These are phyloP conservation scores for Daedaleopsis sinensis DNA, from an alignment of 768 basidiomycete genomes.

Conservation along the genomic window DNA sequence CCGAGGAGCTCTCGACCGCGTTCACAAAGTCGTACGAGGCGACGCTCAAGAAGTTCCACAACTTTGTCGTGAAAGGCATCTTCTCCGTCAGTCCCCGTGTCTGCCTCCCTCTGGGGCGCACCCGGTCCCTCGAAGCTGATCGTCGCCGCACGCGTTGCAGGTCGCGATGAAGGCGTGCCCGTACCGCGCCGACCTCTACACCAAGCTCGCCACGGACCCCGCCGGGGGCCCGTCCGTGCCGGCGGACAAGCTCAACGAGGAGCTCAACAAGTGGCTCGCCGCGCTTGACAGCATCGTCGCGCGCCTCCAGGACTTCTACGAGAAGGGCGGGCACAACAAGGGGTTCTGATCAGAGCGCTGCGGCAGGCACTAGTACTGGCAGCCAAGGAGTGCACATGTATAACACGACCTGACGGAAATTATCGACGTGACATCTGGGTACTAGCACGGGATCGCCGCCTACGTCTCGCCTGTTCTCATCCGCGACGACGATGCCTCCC, in stretches of 20 bases:
- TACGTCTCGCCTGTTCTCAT: not conserved
- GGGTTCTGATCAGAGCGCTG: conserved; percentile 42
- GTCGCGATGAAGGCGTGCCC: conserved; percentile 72
- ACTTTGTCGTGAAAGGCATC: conserved; percentile 62
- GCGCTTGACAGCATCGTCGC: conserved; percentile 52
- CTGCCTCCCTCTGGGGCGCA: not conserved
- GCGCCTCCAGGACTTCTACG: conserved; percentile 51
- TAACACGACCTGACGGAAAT: conserved; percentile 13
- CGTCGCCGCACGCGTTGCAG: conserved; percentile 32
- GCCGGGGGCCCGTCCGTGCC: conserved; percentile 39
- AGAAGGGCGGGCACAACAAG: conserved; percentile 43
- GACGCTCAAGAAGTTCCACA: conserved; percentile 86
- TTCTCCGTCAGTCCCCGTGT: conserved; percentile 49
- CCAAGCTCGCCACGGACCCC: conserved; percentile 50
- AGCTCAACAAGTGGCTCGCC: conserved; percentile 55
- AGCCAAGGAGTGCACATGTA: conserved; percentile 9
- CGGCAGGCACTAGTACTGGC: not conserved
- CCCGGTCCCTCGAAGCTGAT: conserved; percentile 3
- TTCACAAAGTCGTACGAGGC: conserved; percentile 83
- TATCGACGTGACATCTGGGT: not conserved
- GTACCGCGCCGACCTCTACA: conserved; percentile 59
- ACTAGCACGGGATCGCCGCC: conserved; percentile 1
- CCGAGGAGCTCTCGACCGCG: conserved; percentile 63
- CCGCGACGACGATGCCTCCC: not conserved
- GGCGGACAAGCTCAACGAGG: conserved; percentile 46